Percentiles rank a stretch among this genome's conserved stretches.
Evolutionary conservation across 495 filamentous ascomycete species (phyloP).

Genomic region (Hypoxylon lienhwacheense): DNA sequence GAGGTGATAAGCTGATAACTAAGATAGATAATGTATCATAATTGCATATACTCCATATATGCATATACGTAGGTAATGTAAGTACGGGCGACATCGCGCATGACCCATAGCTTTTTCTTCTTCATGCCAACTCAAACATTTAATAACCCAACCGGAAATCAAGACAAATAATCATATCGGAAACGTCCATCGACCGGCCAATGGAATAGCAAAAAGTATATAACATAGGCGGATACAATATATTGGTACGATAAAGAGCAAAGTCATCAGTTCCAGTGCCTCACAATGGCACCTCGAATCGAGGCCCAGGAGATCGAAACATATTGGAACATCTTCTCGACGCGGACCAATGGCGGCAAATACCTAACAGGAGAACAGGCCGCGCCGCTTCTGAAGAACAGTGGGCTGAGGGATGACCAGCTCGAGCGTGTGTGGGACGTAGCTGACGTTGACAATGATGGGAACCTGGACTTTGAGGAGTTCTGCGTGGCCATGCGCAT

Average conservation of each 20-base stretch:
- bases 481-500: conserved; percentile 98
- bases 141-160: too few species aligned
- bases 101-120: too few species aligned
- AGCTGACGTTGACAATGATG: conserved; percentile 94
- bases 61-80: too few species aligned
- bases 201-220: background rate
- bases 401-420: conserved; percentile 87
- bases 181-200: background rate
- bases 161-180: background rate
- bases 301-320: conserved; percentile 95
- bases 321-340: conserved; percentile 98
- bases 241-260: too few species aligned
- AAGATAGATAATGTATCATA: too few species aligned
- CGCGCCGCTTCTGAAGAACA: conserved; percentile 94
- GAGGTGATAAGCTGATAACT: too few species aligned
- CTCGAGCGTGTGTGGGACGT: conserved; percentile 97
- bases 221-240: background rate
- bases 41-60: too few species aligned
- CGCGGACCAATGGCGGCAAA: conserved; percentile 77
- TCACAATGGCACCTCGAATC: conserved; percentile 73
- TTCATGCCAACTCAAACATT: too few species aligned
- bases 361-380: conserved; percentile 89
- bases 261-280: too few species aligned
- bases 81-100: too few species aligned
- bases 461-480: conserved; percentile 97